Conservation (phyloP, 2,329 filamentous ascomycete genomes). For the Tetracladium maxilliforme region DNA sequence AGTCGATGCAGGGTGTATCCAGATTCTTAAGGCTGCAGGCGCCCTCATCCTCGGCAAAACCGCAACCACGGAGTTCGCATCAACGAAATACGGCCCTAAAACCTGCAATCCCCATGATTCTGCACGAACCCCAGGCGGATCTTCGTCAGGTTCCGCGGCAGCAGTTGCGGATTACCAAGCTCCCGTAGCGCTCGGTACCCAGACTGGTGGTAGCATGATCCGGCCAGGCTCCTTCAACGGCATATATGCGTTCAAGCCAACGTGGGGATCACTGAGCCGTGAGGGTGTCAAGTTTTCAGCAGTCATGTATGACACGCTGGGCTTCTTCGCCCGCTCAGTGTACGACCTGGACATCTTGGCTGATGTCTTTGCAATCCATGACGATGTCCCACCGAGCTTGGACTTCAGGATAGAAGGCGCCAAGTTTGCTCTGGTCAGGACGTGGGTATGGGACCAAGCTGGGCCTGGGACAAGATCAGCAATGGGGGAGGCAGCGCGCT, state of each 20-base stretch:
- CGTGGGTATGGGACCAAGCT: conserved; percentile 32
- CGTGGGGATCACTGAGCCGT: conserved; percentile 45
- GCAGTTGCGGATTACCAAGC: conserved; percentile 51
- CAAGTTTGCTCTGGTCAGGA: conserved; percentile 39
- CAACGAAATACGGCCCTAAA: conserved; percentile 32
- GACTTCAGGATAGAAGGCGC: conserved; percentile 24
- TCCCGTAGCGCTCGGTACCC: conserved; percentile 45
- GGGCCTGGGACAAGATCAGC: conserved; percentile 26
- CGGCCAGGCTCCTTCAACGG: conserved; percentile 52
- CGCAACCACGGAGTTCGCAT: conserved; percentile 50
- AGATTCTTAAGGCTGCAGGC: conserved; percentile 35
- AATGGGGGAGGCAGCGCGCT: conserved; percentile 19
- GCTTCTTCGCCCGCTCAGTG: conserved; percentile 40
- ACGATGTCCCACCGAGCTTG: too few species aligned
- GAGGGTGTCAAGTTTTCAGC: conserved; percentile 47
- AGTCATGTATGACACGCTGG: conserved; percentile 44
- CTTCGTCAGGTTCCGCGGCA: conserved; percentile 50
- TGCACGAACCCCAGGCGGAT: conserved; percentile 46
- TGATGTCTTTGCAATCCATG: conserved; percentile 34
- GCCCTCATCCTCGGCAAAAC: conserved; percentile 45
- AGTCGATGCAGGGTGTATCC: conserved; percentile 37
- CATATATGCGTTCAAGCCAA: conserved; percentile 50
- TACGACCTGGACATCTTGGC: conserved; percentile 42
- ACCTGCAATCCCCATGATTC: conserved; percentile 42
- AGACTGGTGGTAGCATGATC: conserved; percentile 50